Evolutionary conservation across 306 rosid species (phyloP), one percentile per base, ranked within the genome.

Genomic region (Malus orientalis): DNA sequence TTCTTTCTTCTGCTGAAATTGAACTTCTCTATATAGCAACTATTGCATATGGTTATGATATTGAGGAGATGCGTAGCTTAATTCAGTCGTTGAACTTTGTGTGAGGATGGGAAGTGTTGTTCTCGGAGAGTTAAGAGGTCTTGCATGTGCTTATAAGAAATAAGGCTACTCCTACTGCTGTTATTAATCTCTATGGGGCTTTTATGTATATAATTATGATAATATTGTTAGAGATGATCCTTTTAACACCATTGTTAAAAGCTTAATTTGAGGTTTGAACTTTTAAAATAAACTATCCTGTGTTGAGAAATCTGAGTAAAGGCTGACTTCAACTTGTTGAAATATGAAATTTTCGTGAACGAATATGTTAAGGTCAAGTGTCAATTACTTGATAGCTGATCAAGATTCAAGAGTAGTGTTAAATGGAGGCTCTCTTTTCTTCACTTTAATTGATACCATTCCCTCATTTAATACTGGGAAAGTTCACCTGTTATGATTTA

Each of bases 401-500:
- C 27, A n/a, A 57, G 62, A 10, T 57, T 20, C 55, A 38, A 33
- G 36, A 13, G 32, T 33, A 14, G 12, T 71, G 38, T 64, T 30
- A 15, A 32, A 3, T 15, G 55, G 49, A 32, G 12, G 29, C 33
- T 60, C 14, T 61, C 60, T 47, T 44, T 60, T 42, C 59, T 60
- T 44, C 70, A 74, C 60, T 61, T 61, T 27, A 61, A 44, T 23
- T 60, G 33, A 59, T 61, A 8, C 51, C 29, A 44, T 19, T 16
- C 77, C 59, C 5, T 60, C 42, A 8, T 74, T 61, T 74, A 18
- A 61, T 40, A 74, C 69, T 61, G 12, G 45, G 63, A 74, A 74
- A 74, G 70, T 30, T 61, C 59, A 44, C 20, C 2, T 66, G 49
- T 33, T 29, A 27, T 61, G 77, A 60, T 74, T 74, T 42, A 44